These are phyloP conservation scores for Entomortierella parvispora DNA, from an alignment of 192 early-diverging fungal species.

Conservation along the genomic window DNA sequence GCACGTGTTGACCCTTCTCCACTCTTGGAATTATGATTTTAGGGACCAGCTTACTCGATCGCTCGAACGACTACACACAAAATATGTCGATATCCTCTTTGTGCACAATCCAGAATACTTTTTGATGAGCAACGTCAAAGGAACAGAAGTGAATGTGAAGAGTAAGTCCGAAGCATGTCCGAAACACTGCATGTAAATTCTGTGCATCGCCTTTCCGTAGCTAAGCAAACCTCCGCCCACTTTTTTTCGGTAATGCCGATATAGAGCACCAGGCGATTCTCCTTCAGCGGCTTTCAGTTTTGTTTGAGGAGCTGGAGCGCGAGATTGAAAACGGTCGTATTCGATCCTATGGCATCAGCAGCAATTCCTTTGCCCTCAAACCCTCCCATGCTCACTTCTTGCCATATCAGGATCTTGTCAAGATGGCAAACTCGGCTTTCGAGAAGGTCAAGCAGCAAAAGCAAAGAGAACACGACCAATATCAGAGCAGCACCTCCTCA, in stretches of 20 bases:
- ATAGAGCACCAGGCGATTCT: constrained; percentile 42
- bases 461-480: constrained; percentile 11
- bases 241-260: background rate
- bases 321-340: constrained; percentile 49
- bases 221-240: no score
- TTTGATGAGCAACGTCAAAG: constrained; percentile 45
- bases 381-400: constrained; percentile 50
- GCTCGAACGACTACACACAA: constrained; percentile 36
- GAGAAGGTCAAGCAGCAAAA: constrained; percentile 21
- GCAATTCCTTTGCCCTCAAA: constrained; percentile 50
- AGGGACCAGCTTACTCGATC: constrained; percentile 52
- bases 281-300: constrained; percentile 21
- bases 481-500: background rate
- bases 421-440: constrained; percentile 41
- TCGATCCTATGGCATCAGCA: constrained; percentile 51
- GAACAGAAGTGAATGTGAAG: constrained; percentile 35
- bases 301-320: constrained; percentile 52
- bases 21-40: background rate
- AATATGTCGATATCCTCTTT: constrained; percentile 49
- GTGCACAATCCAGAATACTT: constrained; percentile 57
- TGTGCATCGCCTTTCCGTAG: no score
- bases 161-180: constrained; percentile 24
- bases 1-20: no score
- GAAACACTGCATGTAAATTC: no score
- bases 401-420: constrained; percentile 46